Evolutionary conservation across 192 early-diverging fungal species (phyloP), one percentile per base, ranked within the genome.

Genomic region (Geranomyces variabilis): DNA sequence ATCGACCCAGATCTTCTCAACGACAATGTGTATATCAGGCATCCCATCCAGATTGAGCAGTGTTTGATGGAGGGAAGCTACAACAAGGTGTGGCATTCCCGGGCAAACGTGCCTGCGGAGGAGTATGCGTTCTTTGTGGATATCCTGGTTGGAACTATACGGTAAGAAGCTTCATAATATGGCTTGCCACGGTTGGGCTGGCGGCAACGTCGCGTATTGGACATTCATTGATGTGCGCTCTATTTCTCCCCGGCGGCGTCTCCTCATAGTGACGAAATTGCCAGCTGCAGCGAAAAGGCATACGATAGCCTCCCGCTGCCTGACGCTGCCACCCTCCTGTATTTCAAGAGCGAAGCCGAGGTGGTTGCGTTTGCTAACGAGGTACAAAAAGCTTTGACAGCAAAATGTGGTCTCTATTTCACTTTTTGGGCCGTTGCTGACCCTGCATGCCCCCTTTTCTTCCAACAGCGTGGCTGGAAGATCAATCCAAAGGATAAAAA

Each of bases 41-140:
- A 96, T 73, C 93, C 96, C 1, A 83, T 99, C 55, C 87, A 93
- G 79, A 83, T 99, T 63, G 96, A 99, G 80, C 96, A 97, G 83
- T 93, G 90, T 51, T 79, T 99, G 75, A 99, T 97, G 96, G 96
- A 97, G 77, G 96, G 96, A 22, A 92, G 89, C 74, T 99, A 97
- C 80, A 97, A 96, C 80, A 91, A 93, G 69, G 95, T 99, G 45
- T 97, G 96, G 96, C 91, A 93, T 77, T 86, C 90, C 67, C 83
- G 95, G 80, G 77, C 84, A 17, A 90, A 93, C 67, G 93, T 96
- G n/a, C 92, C 93, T 12, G 93, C 91, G 19, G 84, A 91, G 67
- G 94, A 97, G 78, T 99, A 94, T 77, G 67, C 89, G 66, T 94
- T 97, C 75, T 97, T 97, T 74, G 90, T 95, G 69, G 93, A 97